These are phyloP conservation scores for Candida sp. DNA, from an alignment of 1,139 yeast genomes.

Conservation along the genomic window DNA sequence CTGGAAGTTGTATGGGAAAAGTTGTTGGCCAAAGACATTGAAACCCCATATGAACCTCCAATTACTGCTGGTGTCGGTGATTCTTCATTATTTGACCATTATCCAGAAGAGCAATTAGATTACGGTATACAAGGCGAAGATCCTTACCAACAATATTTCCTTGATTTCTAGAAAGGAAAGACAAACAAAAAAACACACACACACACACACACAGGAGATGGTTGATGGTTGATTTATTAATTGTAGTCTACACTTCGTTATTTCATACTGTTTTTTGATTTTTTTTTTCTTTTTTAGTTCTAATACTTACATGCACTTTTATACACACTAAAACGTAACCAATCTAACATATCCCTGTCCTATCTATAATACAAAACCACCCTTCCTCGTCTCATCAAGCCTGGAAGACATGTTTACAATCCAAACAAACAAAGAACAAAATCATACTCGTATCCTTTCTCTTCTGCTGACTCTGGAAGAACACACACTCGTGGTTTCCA, in stretches of 20 bases:
- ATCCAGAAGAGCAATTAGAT: slow-evolving; percentile 62
- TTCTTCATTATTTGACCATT: slow-evolving; percentile 62
- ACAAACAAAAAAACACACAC: not conserved
- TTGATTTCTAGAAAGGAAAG: slow-evolving; percentile 41
- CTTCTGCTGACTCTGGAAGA: slow-evolving; percentile 95
- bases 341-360: not conserved
- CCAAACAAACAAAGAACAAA: slow-evolving; percentile 88
- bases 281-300: slow-evolving; percentile 2
- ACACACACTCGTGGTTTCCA: slow-evolving; percentile 88
- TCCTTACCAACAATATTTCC: slow-evolving; percentile 52
- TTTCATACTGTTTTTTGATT: not conserved
- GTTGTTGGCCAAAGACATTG: slow-evolving; percentile 58
- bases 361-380: not conserved
- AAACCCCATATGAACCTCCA: slow-evolving; percentile 68
- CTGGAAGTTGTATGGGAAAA: slow-evolving; percentile 66
- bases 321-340: not conserved
- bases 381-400: slow-evolving; percentile 19
- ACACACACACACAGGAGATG: not conserved
- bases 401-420: slow-evolving; percentile 79
- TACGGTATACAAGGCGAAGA: slow-evolving; percentile 55
- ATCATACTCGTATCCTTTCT: slow-evolving; percentile 97
- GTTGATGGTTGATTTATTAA: not conserved
- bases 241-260: not conserved
- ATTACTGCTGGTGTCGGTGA: slow-evolving; percentile 67
- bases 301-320: slow-evolving; percentile 2